phyloP scores from a whole-genome alignment of 2,329 filamentous ascomycete genomes.

The Trichoderma oligosporum region DNA sequence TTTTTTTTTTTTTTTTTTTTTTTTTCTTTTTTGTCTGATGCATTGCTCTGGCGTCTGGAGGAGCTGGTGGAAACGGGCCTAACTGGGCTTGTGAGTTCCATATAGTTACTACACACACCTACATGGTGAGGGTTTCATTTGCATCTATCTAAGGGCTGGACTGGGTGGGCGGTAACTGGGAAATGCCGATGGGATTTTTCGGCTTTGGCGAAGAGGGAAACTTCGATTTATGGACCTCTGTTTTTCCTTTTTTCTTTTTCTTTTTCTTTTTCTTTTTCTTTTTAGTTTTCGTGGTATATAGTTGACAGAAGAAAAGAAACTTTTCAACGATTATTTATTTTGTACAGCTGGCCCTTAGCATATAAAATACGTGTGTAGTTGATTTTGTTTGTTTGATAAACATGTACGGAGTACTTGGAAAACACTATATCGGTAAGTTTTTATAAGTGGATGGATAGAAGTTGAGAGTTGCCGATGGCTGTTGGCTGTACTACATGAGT shows the following conservation, averaged over 20 bases:
- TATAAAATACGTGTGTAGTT: no score
- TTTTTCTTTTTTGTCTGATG: constrained; percentile 1
- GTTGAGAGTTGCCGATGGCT: no score
- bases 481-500: no score
- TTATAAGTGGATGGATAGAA: no score
- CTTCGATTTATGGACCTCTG: background rate
- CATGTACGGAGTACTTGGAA: no score
- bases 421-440: no score
- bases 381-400: no score
- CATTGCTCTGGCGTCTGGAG: constrained; percentile 17
- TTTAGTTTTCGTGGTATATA: no score
- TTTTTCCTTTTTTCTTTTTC: background rate
- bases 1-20: background rate
- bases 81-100: background rate
- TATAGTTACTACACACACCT: background rate
- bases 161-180: background rate
- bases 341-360: no score
- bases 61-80: background rate
- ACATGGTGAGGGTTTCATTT: background rate
- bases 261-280: background rate
- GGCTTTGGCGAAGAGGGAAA: background rate
- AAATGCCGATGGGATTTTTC: background rate
- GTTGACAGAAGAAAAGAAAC: no score
- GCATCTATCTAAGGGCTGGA: background rate
- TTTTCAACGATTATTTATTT: no score